Conservation (phyloP, 2,329 filamentous ascomycete species). For the Aspergillus sp. region DNA sequence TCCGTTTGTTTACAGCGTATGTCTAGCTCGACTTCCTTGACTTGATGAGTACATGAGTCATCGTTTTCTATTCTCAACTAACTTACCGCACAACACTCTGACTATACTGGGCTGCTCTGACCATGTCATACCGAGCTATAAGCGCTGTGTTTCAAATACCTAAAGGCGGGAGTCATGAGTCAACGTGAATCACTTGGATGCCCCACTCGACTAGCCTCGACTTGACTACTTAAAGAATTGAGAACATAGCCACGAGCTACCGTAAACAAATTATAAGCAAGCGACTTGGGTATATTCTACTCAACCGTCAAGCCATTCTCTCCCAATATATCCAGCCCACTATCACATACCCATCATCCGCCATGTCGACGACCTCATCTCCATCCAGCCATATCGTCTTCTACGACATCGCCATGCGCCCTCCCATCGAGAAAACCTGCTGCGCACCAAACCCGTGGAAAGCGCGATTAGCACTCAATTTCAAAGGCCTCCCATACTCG, state of each 20-base stretch:
- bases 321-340: too few species aligned
- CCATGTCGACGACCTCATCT: constrained; percentile 7
- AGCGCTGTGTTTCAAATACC: too few species aligned
- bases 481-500: constrained; percentile 40
- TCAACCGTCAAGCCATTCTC: background rate
- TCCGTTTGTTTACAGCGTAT: too few species aligned
- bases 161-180: too few species aligned
- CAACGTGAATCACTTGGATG: background rate
- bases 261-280: background rate
- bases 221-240: background rate
- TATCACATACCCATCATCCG: background rate
- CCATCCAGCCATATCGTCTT: constrained; percentile 24
- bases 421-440: constrained; percentile 19
- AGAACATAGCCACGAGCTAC: background rate
- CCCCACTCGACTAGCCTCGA: background rate
- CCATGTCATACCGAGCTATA: too few species aligned
- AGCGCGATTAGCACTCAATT: constrained; percentile 41
- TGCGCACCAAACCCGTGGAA: constrained; percentile 46
- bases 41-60: too few species aligned
- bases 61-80: constrained; percentile 16
- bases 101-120: background rate
- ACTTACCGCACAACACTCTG: constrained; percentile 1
- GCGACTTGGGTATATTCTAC: background rate
- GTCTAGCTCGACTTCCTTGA: too few species aligned
- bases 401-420: constrained; percentile 40